Conservation (phyloP, 2,329 filamentous ascomycete genomes). For the Colletotrichum acutatum region DNA sequence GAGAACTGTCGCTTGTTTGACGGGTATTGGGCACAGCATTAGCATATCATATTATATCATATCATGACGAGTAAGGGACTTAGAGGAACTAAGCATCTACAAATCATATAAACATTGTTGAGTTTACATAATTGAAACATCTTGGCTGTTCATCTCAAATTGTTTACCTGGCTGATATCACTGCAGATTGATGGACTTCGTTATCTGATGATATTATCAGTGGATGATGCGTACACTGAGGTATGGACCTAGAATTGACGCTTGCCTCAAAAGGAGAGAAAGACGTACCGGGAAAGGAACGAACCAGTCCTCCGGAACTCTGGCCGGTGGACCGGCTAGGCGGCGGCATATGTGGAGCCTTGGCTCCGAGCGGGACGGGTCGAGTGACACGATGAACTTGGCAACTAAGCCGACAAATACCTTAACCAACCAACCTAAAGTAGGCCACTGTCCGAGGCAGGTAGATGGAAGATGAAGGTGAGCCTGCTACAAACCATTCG, state of each 20-base stretch:
- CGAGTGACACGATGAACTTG: constrained; percentile 22
- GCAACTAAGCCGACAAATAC: neutral
- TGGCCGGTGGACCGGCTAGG: constrained; percentile 12
- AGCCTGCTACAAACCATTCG: neutral
- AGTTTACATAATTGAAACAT: neutral
- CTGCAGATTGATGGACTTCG: neutral
- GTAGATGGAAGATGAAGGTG: neutral
- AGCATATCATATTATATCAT: constrained; percentile 14
- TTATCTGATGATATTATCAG: neutral
- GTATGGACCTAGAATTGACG: neutral
- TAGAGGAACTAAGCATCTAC: constrained; percentile 16
- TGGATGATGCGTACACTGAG: constrained; percentile 12
- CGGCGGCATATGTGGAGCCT: constrained; percentile 20
- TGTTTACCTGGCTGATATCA: neutral
- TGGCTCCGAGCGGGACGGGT: constrained; percentile 19
- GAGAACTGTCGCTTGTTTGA: neutral
- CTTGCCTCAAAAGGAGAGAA: constrained; percentile 12
- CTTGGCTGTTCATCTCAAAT: neutral
- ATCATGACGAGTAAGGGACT: constrained; percentile 8
- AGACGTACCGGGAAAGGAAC: constrained; percentile 6
- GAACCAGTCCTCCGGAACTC: constrained; percentile 2
- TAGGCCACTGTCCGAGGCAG: neutral
- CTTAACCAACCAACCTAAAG: no score
- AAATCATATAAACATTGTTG: constrained; percentile 5
- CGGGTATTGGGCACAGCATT: constrained; percentile 10